Evolutionary conservation across 2,329 filamentous ascomycete genomes (phyloP), one percentile per base, ranked within the genome.

Genomic region (Penicillium brevicompactum): DNA sequence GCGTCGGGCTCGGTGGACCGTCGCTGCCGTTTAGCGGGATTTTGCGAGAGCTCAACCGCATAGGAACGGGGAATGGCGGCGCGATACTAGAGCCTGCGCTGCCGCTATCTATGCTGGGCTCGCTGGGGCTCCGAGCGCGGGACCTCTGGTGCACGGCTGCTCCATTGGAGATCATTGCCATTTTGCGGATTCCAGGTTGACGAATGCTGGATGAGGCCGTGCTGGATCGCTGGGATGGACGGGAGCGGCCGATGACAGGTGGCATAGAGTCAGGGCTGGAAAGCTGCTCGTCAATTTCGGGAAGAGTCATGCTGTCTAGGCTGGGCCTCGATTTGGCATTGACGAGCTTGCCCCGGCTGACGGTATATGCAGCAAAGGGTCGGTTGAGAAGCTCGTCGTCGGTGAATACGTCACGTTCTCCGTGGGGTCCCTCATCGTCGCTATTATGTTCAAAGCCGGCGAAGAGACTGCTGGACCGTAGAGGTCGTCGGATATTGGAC

Each of bases 31-130:
- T 87, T 56, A 86, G 74, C 0, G 86, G 84, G 21, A 87, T 82
- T 66, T 88, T 87, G 56, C 92, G 86, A 5, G 92, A 99, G 74
- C 93, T 97, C 30, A 91, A 90, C 53, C 94, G 83, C 3, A 87
- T 88, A 0, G 94, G 94, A 6, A 99, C 96, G 0, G 94, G 92
- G 78, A 96, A 97, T 0, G 94, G 94, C 27, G 94, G 92, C 49
- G 68, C 64, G 48, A 70, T 67, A 32, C 67, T 71, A n/a, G 71
- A 71, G 24, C 66, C 67, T 49, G 64, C 63, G 55, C 68, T 75
- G 42, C 70, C 70, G 51, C 72, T 74, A 31, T 78, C 74, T 18
- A 77, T 69, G 52, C 74, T 76, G 10, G 77, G 76, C 24, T 74
- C 74, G 46, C 77, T 78, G 2, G 78, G 76, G 50, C 74, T 80